Percentiles rank a stretch among this genome's conserved stretches.
Conservation (phyloP, 2,329 filamentous ascomycete genomes). For the Neocucurbitaria cava region DNA sequence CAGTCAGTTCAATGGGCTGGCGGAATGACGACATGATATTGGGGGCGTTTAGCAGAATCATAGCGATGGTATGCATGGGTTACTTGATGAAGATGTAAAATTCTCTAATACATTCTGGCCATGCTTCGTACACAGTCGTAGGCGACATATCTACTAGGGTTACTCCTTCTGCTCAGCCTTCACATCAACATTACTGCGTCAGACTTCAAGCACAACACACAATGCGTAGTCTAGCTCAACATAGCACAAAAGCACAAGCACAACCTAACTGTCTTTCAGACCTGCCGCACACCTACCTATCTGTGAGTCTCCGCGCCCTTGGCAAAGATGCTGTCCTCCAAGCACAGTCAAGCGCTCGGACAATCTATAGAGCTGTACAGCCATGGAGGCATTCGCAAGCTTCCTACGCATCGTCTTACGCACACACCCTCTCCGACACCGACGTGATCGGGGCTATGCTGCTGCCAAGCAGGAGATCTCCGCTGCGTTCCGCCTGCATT, state of each 20-base stretch:
- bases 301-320: not conserved
- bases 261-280: not conserved
- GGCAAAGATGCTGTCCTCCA: conserved; percentile 1
- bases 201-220: too few relatives aligned
- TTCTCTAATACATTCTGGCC: not conserved
- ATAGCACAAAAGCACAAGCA: not conserved
- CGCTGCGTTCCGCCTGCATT: not conserved
- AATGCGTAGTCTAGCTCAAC: not conserved
- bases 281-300: not conserved
- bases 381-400: not conserved
- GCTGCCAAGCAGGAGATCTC: conserved; percentile 4
- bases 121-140: not conserved
- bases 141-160: too few relatives aligned
- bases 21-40: not conserved
- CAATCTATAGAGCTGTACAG: not conserved
- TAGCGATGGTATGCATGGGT: not conserved
- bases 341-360: too few relatives aligned
- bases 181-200: too few relatives aligned
- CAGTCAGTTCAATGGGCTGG: conserved; percentile 7
- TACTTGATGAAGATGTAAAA: not conserved
- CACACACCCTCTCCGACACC: not conserved
- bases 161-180: too few relatives aligned
- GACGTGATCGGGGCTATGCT: not conserved
- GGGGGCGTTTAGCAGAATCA: not conserved
- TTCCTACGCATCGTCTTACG: conserved; percentile 5